phyloP scores from a whole-genome alignment of 805 yeast genomes.

The Ogataea sp. region DNA sequence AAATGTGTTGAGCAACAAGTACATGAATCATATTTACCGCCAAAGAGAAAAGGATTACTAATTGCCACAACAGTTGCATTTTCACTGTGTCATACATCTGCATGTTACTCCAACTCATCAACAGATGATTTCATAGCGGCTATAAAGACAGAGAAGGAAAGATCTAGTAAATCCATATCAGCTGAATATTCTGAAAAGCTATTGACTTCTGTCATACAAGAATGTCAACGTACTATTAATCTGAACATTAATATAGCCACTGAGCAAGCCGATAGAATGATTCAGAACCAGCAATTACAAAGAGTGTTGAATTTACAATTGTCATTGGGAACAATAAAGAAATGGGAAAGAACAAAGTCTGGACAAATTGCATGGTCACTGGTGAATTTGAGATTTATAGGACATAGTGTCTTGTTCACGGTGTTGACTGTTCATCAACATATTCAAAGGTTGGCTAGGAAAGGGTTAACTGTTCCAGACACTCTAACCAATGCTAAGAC shows the following conservation, averaged over 20 bases:
- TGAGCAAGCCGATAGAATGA: constrained; percentile 68
- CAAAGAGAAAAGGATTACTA: constrained; percentile 23
- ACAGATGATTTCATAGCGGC: constrained; percentile 65
- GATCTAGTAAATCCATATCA: constrained; percentile 13
- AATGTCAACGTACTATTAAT: constrained; percentile 68
- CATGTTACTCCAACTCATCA: constrained; percentile 59
- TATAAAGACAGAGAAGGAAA: constrained; percentile 38
- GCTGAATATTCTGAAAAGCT: constrained; percentile 24
- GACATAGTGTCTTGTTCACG: constrained; percentile 61
- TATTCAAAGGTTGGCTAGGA: constrained; percentile 50
- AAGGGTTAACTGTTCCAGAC: constrained; percentile 42
- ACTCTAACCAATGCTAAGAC: constrained; percentile 28
- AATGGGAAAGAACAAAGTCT: constrained; percentile 32
- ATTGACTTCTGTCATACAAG: constrained; percentile 41
- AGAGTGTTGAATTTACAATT: constrained; percentile 63
- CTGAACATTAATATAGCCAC: constrained; percentile 61
- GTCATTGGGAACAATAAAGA: constrained; percentile 43
- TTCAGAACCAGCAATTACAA: constrained; percentile 74
- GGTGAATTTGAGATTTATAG: constrained; percentile 59
- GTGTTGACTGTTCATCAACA: constrained; percentile 56
- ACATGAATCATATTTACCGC: constrained; percentile 9
- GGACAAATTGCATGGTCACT: constrained; percentile 51
- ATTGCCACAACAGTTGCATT: constrained; percentile 47
- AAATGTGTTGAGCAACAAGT: constrained; percentile 14
- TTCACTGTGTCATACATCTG: constrained; percentile 58